phyloP scores from a whole-genome alignment of 345 rosid genomes.

The Populus nigra region DNA sequence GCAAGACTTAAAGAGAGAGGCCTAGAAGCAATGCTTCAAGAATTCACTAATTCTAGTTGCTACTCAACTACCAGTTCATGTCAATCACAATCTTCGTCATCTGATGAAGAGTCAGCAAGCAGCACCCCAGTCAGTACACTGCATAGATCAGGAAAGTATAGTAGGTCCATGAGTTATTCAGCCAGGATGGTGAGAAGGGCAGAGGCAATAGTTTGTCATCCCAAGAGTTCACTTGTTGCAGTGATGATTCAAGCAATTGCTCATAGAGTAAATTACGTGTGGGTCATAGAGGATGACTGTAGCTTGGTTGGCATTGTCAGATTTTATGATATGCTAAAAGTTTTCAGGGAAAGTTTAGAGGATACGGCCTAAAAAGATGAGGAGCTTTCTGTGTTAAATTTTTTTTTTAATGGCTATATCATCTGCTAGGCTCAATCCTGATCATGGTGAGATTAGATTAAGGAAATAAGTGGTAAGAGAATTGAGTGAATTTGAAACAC shows the following conservation, averaged over 20 bases:
- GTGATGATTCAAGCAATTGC: slow-evolving; percentile 91
- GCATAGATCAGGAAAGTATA: slow-evolving; percentile 35
- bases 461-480: neutral
- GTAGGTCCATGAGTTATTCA: slow-evolving; percentile 61
- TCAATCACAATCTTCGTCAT: slow-evolving; percentile 33
- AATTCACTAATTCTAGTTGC: slow-evolving; percentile 28
- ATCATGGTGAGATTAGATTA: neutral
- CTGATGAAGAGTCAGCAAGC: slow-evolving; percentile 58
- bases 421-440: neutral
- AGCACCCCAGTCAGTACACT: slow-evolving; percentile 16
- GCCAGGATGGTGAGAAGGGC: slow-evolving; percentile 74
- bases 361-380: slow-evolving; percentile 15
- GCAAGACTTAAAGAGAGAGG: slow-evolving; percentile 48
- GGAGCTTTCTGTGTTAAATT: neutral
- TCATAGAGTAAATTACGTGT: slow-evolving; percentile 71
- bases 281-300: slow-evolving; percentile 78
- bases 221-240: slow-evolving; percentile 76
- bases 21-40: slow-evolving; percentile 48
- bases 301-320: slow-evolving; percentile 80
- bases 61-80: slow-evolving; percentile 11
- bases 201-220: slow-evolving; percentile 73
- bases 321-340: slow-evolving; percentile 57
- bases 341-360: slow-evolving; percentile 58
- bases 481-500: neutral
- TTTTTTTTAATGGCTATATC: neutral